Evolutionary conservation across 2,329 filamentous ascomycete genomes (phyloP).

Genomic region (Chaetothyriales sp.): DNA sequence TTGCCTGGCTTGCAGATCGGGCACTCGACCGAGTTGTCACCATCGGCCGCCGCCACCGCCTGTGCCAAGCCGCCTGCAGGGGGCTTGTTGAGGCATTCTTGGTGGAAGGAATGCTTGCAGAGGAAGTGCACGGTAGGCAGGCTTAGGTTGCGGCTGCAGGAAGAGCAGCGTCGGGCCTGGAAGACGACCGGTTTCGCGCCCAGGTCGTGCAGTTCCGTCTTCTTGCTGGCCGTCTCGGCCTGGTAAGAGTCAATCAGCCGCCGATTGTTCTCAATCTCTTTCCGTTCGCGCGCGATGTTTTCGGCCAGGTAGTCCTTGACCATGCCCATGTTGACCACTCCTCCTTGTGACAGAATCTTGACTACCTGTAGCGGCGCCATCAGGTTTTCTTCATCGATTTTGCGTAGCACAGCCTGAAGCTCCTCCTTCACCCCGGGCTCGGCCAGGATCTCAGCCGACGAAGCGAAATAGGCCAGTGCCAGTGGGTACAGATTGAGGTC

Average conservation of each 20-base stretch:
- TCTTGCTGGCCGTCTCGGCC: slow-evolving; percentile 64
- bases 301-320: slow-evolving; percentile 82
- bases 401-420: slow-evolving; percentile 61
- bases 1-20: slow-evolving; percentile 74
- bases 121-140: slow-evolving; percentile 88
- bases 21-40: slow-evolving; percentile 57
- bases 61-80: slow-evolving; percentile 30
- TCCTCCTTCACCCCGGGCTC: slow-evolving; percentile 67
- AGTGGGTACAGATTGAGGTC: slow-evolving; percentile 88
- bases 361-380: slow-evolving; percentile 96
- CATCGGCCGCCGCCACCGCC: too few relatives aligned
- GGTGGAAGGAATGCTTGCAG: slow-evolving; percentile 94
- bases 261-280: slow-evolving; percentile 71
- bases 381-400: slow-evolving; percentile 77
- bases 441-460: slow-evolving; percentile 61
- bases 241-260: slow-evolving; percentile 72
- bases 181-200: slow-evolving; percentile 71
- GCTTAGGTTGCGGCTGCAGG: slow-evolving; percentile 64
- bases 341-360: slow-evolving; percentile 64
- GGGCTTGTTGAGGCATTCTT: slow-evolving; percentile 59
- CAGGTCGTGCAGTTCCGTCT: slow-evolving; percentile 62
- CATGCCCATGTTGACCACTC: slow-evolving; percentile 92
- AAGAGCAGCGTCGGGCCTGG: slow-evolving; percentile 73
- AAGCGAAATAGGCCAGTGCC: slow-evolving; percentile 84
- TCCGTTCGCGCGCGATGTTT: slow-evolving; percentile 75